These are phyloP conservation scores for Lactuca sativa DNA, from an alignment of 129 eudicot genomes.

Conservation along the genomic window DNA sequence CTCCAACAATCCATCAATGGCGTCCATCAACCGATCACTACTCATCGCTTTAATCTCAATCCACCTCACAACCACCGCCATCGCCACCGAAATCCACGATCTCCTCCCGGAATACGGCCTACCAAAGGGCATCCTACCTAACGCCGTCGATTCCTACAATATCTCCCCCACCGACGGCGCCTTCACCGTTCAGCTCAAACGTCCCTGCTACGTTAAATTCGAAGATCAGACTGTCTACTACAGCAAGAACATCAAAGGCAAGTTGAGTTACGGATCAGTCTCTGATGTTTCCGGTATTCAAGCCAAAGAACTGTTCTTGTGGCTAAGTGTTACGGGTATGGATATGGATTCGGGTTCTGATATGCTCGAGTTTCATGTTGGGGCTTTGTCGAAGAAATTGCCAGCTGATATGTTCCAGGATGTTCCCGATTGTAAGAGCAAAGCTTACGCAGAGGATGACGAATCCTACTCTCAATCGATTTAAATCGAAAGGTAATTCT, in stretches of 20 bases:
- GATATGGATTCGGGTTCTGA: slow-evolving; percentile 38
- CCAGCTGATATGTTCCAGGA: slow-evolving; percentile 55
- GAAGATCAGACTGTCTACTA: slow-evolving; percentile 63
- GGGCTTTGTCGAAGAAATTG: slow-evolving; percentile 57
- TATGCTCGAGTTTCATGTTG: slow-evolving; percentile 72
- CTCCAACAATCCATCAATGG: slow-evolving; percentile 28
- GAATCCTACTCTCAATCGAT: slow-evolving; percentile 1
- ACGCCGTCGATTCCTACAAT: slow-evolving; percentile 57
- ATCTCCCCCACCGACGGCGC: slow-evolving; percentile 48
- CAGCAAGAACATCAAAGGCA: slow-evolving; percentile 47
- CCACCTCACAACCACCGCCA: slow-evolving; percentile 10
- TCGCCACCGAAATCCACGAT: slow-evolving; percentile 58
- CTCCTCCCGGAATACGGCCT: slow-evolving; percentile 63
- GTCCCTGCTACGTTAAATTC: slow-evolving; percentile 67
- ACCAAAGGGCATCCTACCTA: slow-evolving; percentile 71
- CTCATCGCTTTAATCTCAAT: slow-evolving; percentile 27
- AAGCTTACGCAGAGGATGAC: slow-evolving; percentile 20
- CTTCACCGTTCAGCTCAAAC: slow-evolving; percentile 48
- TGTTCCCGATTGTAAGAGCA: slow-evolving; percentile 59
- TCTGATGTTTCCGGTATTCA: slow-evolving; percentile 72
- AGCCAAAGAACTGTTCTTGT: slow-evolving; percentile 65
- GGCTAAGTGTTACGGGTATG: slow-evolving; percentile 73
- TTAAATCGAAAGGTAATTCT: slow-evolving; percentile 27
- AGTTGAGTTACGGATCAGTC: slow-evolving; percentile 57
- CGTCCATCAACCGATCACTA: slow-evolving; percentile 16